Evolutionary conservation across 306 rosid species (phyloP).

Genomic region (Lupinus albus): DNA sequence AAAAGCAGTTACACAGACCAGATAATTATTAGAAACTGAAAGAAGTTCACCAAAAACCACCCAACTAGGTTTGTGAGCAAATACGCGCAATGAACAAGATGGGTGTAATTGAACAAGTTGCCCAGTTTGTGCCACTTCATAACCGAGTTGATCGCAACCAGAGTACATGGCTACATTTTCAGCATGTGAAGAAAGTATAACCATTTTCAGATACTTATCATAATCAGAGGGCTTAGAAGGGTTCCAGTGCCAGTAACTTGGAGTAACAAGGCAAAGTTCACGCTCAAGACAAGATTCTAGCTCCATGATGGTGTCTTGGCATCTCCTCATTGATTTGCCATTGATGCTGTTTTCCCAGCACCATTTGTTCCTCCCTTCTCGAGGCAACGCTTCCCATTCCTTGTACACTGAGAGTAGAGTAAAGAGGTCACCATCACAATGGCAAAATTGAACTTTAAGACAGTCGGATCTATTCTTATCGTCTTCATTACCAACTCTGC

Average conservation of each 20-base stretch:
- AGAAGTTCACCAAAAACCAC: constrained; percentile 86
- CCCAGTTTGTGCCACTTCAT: constrained; percentile 83
- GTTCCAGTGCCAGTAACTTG: constrained; percentile 80
- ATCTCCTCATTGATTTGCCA: constrained; percentile 91
- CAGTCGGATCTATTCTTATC: constrained; percentile 83
- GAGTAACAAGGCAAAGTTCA: constrained; percentile 58
- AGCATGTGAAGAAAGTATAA: constrained; percentile 76
- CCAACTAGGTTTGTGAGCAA: constrained; percentile 86
- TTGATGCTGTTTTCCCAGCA: constrained; percentile 96
- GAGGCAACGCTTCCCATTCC: constrained; percentile 71
- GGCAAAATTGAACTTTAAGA: constrained; percentile 88
- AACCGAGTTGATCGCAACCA: constrained; percentile 79
- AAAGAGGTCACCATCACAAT: constrained; percentile 85
- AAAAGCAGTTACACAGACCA: constrained; percentile 76
- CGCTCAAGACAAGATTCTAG: constrained; percentile 71
- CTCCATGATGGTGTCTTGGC: constrained; percentile 76
- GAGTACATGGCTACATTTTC: constrained; percentile 95
- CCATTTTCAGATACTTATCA: constrained; percentile 63
- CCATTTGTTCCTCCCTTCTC: constrained; percentile 65
- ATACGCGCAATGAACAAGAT: constrained; percentile 80
- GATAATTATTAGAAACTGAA: constrained; percentile 66
- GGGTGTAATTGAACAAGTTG: constrained; percentile 84
- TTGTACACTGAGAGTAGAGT: constrained; percentile 89
- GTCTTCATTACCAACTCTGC: constrained; percentile 79
- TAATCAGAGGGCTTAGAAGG: constrained; percentile 51